Percentiles rank a stretch among this genome's conserved stretches.
Evolutionary conservation across 2,329 filamentous ascomycete species (phyloP).

Genomic region (Lachnellula arida): DNA sequence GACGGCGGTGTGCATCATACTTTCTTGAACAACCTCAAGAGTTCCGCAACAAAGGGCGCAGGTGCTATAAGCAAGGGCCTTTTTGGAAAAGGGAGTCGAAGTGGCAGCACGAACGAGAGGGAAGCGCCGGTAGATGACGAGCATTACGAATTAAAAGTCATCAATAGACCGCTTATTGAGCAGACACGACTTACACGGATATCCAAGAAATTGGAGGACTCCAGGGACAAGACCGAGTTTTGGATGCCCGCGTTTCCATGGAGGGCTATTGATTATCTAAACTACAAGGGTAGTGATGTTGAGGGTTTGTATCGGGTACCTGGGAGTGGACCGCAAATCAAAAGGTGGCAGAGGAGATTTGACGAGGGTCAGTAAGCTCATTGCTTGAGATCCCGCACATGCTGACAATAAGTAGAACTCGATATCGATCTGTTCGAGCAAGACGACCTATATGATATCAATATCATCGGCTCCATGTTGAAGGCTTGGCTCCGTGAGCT

Average conservation of each 20-base stretch:
- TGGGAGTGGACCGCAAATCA: slow-evolving; percentile 83
- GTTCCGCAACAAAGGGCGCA: slow-evolving; percentile 67
- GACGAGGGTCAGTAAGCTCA: slow-evolving; percentile 60
- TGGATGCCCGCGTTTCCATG: slow-evolving; percentile 98
- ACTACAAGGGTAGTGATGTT: slow-evolving; percentile 89
- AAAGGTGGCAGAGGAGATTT: slow-evolving; percentile 89
- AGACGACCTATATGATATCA: slow-evolving; percentile 87
- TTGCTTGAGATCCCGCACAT: not conserved
- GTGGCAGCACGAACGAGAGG: slow-evolving; percentile 63
- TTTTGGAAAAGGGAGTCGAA: slow-evolving; percentile 72
- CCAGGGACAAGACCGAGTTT: slow-evolving; percentile 92
- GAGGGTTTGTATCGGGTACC: slow-evolving; percentile 92
- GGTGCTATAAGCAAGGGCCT: slow-evolving; percentile 79
- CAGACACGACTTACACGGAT: slow-evolving; percentile 90
- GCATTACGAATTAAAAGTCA: slow-evolving; percentile 77
- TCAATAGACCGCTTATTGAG: slow-evolving; percentile 80
- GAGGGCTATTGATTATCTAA: slow-evolving; percentile 93
- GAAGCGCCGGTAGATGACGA: slow-evolving; percentile 69
- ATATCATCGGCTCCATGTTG: slow-evolving; percentile 92
- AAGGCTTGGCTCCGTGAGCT: slow-evolving; percentile 94
- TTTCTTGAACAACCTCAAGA: slow-evolving; percentile 70
- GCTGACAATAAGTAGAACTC: slow-evolving; percentile 50
- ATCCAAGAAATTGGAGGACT: slow-evolving; percentile 81
- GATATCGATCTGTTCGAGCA: slow-evolving; percentile 90
- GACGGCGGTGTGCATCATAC: slow-evolving; percentile 53